These are phyloP conservation scores for Yamadazyma sp. DNA, from an alignment of 1,139 yeast genomes.

Conservation along the genomic window DNA sequence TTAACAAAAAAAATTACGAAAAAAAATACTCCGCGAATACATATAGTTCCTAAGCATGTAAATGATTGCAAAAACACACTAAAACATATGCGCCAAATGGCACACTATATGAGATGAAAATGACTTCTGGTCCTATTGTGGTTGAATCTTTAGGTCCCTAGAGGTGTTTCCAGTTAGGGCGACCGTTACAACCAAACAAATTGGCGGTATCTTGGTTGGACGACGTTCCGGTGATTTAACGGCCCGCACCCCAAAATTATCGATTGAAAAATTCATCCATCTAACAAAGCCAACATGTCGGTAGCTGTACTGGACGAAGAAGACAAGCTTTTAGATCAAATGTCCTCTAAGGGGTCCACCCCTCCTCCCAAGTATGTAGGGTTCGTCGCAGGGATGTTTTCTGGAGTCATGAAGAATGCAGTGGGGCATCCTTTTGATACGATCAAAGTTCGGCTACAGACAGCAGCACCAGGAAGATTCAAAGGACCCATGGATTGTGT, in stretches of 20 bases:
- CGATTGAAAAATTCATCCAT: slow-evolving; percentile 6
- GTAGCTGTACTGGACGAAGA: slow-evolving; percentile 30
- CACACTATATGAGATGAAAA: no score
- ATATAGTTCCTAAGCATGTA: not conserved
- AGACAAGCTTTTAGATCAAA: slow-evolving; percentile 21
- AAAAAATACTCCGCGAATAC: not conserved
- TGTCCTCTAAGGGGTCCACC: slow-evolving; percentile 3
- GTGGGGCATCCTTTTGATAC: slow-evolving; percentile 97
- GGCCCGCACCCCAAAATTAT: slow-evolving; percentile 4
- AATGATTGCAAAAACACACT: not conserved
- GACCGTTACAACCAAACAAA: no score
- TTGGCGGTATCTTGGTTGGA: no score
- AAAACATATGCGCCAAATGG: not conserved
- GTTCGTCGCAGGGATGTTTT: slow-evolving; percentile 83
- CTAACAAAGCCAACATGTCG: slow-evolving; percentile 26
- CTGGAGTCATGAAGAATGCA: slow-evolving; percentile 81
- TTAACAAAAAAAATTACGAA: not conserved
- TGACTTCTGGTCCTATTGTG: no score
- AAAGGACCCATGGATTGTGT: slow-evolving; percentile 84
- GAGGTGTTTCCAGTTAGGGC: no score
- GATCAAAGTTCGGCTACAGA: slow-evolving; percentile 82
- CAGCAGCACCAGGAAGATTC: slow-evolving; percentile 69
- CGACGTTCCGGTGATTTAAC: not conserved
- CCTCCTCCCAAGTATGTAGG: slow-evolving; percentile 66
- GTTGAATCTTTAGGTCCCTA: no score